Evolutionary conservation across 345 rosid species (phyloP), one percentile per base, ranked within the genome.

Genomic region (Gossypium bickii): DNA sequence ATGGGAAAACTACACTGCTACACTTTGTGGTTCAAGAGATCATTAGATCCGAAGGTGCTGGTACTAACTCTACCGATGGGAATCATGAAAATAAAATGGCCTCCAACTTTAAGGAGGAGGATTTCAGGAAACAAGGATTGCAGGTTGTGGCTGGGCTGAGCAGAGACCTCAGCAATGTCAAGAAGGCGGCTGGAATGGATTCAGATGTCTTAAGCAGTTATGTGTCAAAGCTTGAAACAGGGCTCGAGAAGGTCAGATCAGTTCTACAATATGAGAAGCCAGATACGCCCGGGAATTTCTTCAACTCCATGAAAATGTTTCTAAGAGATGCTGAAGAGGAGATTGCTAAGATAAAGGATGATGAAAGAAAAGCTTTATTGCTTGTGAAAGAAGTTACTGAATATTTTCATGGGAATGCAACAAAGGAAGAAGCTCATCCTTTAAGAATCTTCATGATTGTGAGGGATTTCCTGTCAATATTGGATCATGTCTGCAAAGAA

Each of bases 1-100:
- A 95, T 64, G 99, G 99, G 66, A 92, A 95, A 81, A 95, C 99
- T 68, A 92, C 99, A 48, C 87, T 92, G 78, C 98, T 94, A 44
- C 99, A 94, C 77, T 94, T 94, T 79, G 99, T 94, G 61, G 99
- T 94, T 81, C 99, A 94, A 84, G 99, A 92, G 86, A 92, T 95
- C 82, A 91, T 92, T 70, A 86, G 87, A 84, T 83, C 98, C 0
- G 98, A 95, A 82, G 92, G 89, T 58, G 78, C 82, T 44, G 73
- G 44, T 41, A 73, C 86, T 49, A 75, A 79, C 80, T 73, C 84
- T 62, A 76, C 77, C 64, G 74, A 82, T 0, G 90, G 77, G 76
- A 84, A 80, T 75, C 57, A 64, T 73, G 85, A 84, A 48, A 84
- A 74, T 68, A 74, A 71, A 64, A 60, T 48, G 24, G 45, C 58